These are phyloP conservation scores for Canariomyces notabilis DNA, from an alignment of 2,329 filamentous ascomycete species.

Conservation along the genomic window DNA sequence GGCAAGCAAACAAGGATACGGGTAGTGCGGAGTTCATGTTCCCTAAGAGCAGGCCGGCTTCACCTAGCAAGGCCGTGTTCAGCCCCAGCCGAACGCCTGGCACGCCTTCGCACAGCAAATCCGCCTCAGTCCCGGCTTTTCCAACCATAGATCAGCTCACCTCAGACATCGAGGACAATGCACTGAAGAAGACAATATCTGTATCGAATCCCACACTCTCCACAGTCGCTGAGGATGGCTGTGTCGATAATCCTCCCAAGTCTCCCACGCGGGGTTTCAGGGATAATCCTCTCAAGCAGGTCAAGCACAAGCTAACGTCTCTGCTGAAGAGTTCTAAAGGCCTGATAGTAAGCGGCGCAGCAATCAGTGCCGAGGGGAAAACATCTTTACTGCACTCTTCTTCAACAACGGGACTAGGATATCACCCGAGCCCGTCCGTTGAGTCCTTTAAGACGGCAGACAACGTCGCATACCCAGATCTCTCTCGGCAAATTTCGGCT, in stretches of 20 bases:
- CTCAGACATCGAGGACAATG: slow-evolving; percentile 29
- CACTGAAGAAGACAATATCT: slow-evolving; percentile 56
- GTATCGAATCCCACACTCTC: slow-evolving; percentile 51
- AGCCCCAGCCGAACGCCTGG: slow-evolving; percentile 30
- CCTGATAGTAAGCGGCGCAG: slow-evolving; percentile 73
- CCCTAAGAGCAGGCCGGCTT: slow-evolving; percentile 36
- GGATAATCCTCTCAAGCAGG: slow-evolving; percentile 82
- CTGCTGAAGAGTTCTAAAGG: slow-evolving; percentile 84
- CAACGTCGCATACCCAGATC: slow-evolving; percentile 42
- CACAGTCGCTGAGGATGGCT: slow-evolving; percentile 42
- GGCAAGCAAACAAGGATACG: slow-evolving; percentile 45
- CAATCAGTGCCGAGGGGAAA: slow-evolving; percentile 58
- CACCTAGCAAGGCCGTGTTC: slow-evolving; percentile 33
- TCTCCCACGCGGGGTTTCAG: slow-evolving; percentile 52
- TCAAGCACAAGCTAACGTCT: slow-evolving; percentile 88
- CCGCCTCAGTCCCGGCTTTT: slow-evolving; percentile 56
- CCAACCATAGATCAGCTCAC: slow-evolving; percentile 26
- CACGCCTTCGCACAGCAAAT: slow-evolving; percentile 52
- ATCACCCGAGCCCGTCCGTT: slow-evolving; percentile 42
- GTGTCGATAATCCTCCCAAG: slow-evolving; percentile 47
- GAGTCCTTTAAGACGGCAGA: slow-evolving; percentile 39
- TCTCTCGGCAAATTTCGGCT: slow-evolving; percentile 36
- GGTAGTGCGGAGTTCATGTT: slow-evolving; percentile 43
- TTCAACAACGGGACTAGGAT: slow-evolving; percentile 42
- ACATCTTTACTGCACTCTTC: slow-evolving; percentile 49